These are phyloP conservation scores for Zoysia japonica DNA, from an alignment of 176 grass and related monocot species.

Conservation along the genomic window DNA sequence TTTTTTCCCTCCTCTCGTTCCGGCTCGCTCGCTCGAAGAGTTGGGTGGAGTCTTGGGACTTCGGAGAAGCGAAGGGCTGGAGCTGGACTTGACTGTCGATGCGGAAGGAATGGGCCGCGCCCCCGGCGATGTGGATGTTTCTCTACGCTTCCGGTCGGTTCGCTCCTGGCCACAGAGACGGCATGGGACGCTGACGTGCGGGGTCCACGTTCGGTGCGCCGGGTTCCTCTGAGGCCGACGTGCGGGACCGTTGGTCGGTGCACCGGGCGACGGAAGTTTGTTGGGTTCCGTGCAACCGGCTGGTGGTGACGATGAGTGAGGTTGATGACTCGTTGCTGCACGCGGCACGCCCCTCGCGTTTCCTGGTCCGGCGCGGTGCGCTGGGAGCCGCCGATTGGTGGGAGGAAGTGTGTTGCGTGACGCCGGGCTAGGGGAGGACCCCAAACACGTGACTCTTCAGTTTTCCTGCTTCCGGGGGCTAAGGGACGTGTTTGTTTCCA, in stretches of 20 bases:
- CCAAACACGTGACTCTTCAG: neutral
- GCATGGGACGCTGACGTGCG: neutral
- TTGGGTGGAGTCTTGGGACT: neutral
- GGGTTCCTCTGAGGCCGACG: neutral
- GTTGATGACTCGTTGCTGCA: neutral
- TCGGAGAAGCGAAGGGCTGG: no score
- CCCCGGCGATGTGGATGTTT: slow-evolving; percentile 24
- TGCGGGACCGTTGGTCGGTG: neutral
- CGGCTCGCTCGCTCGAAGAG: no score
- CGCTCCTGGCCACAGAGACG: slow-evolving; percentile 4
- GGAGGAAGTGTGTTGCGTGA: neutral
- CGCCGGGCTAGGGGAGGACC: neutral
- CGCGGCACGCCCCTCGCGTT: neutral
- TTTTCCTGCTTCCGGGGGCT: no score
- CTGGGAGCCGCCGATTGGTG: neutral
- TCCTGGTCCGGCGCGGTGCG: neutral
- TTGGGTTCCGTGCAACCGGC: neutral
- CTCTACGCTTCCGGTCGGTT: slow-evolving; percentile 26
- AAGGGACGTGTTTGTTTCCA: no score
- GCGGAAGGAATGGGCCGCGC: neutral
- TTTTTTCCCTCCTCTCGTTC: no score
- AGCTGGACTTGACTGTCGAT: neutral
- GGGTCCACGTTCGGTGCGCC: neutral
- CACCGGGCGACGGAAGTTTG: neutral
- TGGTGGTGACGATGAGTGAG: neutral